Evolutionary conservation across 106 monocot genomes (phyloP), one percentile per base, ranked within the genome.

Genomic region (Phalaenopsis equestris): DNA sequence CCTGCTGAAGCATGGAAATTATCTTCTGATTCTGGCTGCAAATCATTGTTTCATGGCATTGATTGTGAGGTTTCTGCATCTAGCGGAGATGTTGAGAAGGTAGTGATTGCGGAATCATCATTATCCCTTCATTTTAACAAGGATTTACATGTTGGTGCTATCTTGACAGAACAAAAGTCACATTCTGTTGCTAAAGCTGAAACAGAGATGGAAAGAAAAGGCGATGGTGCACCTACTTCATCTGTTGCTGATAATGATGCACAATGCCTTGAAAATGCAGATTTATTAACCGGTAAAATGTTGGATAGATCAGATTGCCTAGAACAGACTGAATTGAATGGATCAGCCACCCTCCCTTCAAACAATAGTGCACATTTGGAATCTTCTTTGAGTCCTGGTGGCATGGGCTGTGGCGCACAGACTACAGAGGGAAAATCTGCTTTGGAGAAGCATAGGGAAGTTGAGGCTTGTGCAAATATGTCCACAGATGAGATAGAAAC

Each of bases 71-170:
- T 24, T 75, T 48, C 58, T 72, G 48, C 47, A 37, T 82, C 79
- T 3, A 76, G n/a, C 36, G 21, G 3, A 74, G 80, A 80, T 41
- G 19, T 68, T 45, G 77, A 86, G 80, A 85, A 81, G 4, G 10
- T 67, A 55, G 84, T 36, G 41, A 61, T 45, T 52, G 83, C 49
- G 46, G 80, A 61, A 47, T 38, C 75, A 6, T 39, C 65, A 1
- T 52, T 52, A 12, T 52, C 14, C 41, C 61, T 3, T 45, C 75
- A 4, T 52, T 52, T 52, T 52, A 52, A 52, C 52, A 52, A 52
- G 52, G 52, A 52, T 52, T 52, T 52, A 12, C 52, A 14, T 52
- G 52, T 52, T 52, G 52, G 52, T 52, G 52, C 52, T 14, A 52
- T 52, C 52, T 52, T 52, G 12, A 52, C 52, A 52, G 52, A 52